Base-by-base conservation (phyloP, 108 stramenopile species). In the Discostella pseudostelligera region DNA sequence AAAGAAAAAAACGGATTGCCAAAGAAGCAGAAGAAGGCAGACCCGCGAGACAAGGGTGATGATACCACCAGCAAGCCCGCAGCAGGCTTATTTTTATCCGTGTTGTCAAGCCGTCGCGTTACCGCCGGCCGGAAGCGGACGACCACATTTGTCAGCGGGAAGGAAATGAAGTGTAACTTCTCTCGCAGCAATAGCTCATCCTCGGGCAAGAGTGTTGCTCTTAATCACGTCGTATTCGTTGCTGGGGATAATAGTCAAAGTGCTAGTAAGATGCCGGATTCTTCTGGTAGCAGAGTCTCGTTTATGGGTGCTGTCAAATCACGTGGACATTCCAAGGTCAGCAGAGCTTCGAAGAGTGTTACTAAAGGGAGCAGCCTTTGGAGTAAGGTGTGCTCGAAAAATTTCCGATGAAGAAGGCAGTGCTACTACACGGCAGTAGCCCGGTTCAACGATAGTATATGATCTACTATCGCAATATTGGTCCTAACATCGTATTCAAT, bases 211-310 rank as follows among this genome's bases (percentile, higher is more conserved):
- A 82, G 81, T 21, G 72, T 90, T n/a, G 63, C 85, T 17, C 67
- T 90, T 22, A 83, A 76, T 44, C 82, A 85, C 67, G 89, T 90
- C n/a, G 67, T 87, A 8, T 90, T 90, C 50, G 40, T 66, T n/a
- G 46, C 63, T 10, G 63, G 77, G 40, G 62, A 66, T 19, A 72
- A 65, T n/a, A 72, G 68, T 59, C 76, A 82, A 53, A 59, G 70
- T 37, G 46, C 62, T 40, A 81, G 76, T 35, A 44, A 51, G 35
- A 37, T 69, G 35, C 32, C 39, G 11, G 67, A 48, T 61, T 63
- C 56, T 29, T 42, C 20, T 12, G 51, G 59, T 40, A 57, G 37
- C 55, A 4, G 17, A 9, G 28, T 43, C 17, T 65, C 65, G 7
- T 19, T 42, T 59, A 37, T 57, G 49, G 62, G 46, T 12, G 5